These are phyloP conservation scores for Asterochloris erici DNA, from an alignment of 139 green algal species.

Conservation along the genomic window DNA sequence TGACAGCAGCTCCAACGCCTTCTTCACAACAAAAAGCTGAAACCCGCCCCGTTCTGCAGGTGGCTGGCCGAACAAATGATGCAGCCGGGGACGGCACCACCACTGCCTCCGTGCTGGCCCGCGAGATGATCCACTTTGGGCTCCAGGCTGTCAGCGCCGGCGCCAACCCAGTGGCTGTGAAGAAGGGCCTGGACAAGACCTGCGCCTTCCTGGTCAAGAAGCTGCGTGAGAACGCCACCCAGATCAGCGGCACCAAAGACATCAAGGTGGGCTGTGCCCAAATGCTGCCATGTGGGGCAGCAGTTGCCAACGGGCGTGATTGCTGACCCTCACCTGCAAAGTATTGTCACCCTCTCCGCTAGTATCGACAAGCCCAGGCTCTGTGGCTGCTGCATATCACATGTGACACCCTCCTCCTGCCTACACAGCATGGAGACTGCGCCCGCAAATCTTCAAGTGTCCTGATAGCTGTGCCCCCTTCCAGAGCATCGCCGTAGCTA, in stretches of 20 bases:
- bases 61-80: conserved; percentile 96
- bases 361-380: no score
- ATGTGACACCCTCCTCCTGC: no score
- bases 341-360: background rate
- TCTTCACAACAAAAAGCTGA: background rate
- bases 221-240: conserved; percentile 78
- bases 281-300: background rate
- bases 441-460: no score
- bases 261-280: conserved; percentile 70
- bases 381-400: no score
- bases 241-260: conserved; percentile 84
- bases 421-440: no score
- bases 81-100: conserved; percentile 95
- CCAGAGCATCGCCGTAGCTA: no score
- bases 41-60: conserved; percentile 19
- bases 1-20: no score
- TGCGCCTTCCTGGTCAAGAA: conserved; percentile 74
- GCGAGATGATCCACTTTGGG: conserved; percentile 94
- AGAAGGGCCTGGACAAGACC: conserved; percentile 97
- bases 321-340: background rate
- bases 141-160: conserved; percentile 86
- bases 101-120: conserved; percentile 91
- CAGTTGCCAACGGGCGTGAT: background rate
- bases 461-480: no score
- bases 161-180: conserved; percentile 93